These are phyloP conservation scores for Xylariales sp. DNA, from an alignment of 2,329 filamentous ascomycete species.

Conservation along the genomic window DNA sequence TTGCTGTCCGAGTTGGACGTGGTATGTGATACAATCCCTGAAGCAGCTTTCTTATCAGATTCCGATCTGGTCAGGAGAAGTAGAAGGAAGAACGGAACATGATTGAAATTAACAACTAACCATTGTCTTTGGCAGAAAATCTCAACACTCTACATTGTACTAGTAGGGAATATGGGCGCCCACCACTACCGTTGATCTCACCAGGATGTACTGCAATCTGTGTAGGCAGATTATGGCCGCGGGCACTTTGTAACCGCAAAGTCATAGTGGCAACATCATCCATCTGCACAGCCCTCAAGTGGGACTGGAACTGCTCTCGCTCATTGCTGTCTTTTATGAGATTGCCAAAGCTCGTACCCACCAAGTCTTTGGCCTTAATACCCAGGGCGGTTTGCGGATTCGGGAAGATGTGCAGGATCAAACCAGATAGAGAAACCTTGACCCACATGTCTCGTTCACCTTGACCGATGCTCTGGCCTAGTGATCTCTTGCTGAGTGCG, in stretches of 20 bases:
- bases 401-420: slow-evolving; percentile 2
- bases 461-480: not conserved
- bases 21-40: not conserved
- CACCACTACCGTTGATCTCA: not conserved
- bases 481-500: not conserved
- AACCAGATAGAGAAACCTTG: not conserved
- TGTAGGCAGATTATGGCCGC: not conserved
- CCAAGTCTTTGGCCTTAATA: not conserved
- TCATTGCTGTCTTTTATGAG: not conserved
- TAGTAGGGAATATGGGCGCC: not conserved
- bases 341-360: not conserved
- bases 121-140: not conserved
- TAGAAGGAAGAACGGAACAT: too few species aligned
- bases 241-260: not conserved
- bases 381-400: slow-evolving; percentile 1
- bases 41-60: not conserved
- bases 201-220: not conserved
- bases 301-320: not conserved
- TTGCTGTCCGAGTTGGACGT: not conserved
- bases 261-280: not conserved
- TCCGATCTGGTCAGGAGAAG: not conserved
- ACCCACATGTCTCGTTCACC: slow-evolving; percentile 3
- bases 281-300: not conserved
- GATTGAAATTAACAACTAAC: too few species aligned
- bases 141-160: not conserved